These are phyloP conservation scores for Irpex lacteus DNA, from an alignment of 1,284 basidiomycete genomes.

Conservation along the genomic window DNA sequence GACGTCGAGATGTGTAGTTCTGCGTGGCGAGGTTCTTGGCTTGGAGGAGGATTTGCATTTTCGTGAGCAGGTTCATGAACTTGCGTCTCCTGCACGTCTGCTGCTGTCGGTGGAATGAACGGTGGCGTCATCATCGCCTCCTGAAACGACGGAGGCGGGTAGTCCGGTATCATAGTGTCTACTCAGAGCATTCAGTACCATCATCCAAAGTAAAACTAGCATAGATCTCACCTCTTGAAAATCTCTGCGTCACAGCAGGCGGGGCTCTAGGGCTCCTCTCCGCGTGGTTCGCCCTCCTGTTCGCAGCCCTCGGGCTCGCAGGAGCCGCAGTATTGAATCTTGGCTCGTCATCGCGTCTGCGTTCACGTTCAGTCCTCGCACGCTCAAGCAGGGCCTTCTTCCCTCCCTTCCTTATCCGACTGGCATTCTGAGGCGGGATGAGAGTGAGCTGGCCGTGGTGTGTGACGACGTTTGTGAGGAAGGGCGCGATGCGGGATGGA, in stretches of 20 bases:
- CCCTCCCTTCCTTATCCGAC: conserved; percentile 47
- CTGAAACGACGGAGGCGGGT: conserved; percentile 57
- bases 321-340: conserved; percentile 34
- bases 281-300: conserved; percentile 25
- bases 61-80: conserved; percentile 8
- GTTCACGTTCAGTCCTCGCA: conserved; percentile 20
- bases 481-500: conserved; percentile 50
- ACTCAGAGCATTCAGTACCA: not conserved
- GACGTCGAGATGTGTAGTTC: conserved; percentile 3
- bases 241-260: conserved; percentile 3
- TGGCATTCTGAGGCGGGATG: conserved; percentile 50
- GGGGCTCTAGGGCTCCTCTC: conserved; percentile 21
- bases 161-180: conserved; percentile 44
- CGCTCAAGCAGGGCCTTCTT: conserved; percentile 19
- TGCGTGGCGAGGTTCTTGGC: conserved; percentile 1
- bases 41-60: not conserved
- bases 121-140: conserved; percentile 42
- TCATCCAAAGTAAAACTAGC: not conserved
- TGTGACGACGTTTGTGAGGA: conserved; percentile 52
- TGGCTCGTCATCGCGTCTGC: conserved; percentile 29
- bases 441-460: conserved; percentile 53
- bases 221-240: conserved; percentile 6
- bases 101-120: conserved; percentile 10
- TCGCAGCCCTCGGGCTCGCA: conserved; percentile 18
- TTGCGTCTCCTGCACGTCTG: conserved; percentile 3